phyloP scores from a whole-genome alignment of 2,329 filamentous ascomycete species.

The Botrytis elliptica region DNA sequence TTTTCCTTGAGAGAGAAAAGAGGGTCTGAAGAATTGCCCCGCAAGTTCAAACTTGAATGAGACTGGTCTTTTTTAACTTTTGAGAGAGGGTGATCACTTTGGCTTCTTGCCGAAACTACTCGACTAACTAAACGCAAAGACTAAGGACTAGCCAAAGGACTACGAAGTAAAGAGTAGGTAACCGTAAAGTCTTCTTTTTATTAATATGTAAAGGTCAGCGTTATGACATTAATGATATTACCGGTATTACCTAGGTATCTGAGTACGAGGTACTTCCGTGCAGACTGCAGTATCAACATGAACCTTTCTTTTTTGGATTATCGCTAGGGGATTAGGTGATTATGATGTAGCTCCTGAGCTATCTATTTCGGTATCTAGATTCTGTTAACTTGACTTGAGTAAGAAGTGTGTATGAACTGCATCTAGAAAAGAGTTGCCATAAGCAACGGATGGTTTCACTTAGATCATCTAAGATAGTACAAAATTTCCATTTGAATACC shows the following conservation, averaged over 20 bases:
- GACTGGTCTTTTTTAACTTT: not conserved
- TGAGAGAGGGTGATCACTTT: not conserved
- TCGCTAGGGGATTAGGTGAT: not conserved
- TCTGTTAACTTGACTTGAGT: not conserved
- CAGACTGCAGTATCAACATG: not conserved
- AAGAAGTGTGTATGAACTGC: not conserved
- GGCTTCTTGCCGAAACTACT: not conserved
- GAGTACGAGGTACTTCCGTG: not conserved
- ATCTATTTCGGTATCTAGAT: not conserved
- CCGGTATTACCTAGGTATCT: not conserved
- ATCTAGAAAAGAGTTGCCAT: not conserved
- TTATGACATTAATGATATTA: not conserved
- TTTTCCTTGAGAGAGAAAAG: constrained; percentile 4
- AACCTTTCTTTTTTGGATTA: not conserved
- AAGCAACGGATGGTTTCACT: not conserved
- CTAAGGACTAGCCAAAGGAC: not conserved
- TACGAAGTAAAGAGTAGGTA: not conserved
- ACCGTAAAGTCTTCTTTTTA: not conserved
- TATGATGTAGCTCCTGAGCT: not conserved
- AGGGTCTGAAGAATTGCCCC: not conserved
- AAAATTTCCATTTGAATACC: not conserved
- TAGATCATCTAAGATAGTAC: not conserved
- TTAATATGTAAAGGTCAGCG: not conserved
- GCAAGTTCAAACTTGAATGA: not conserved
- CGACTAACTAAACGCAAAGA: not conserved